Percentiles rank a stretch among this genome's conserved stretches.
phyloP scores from a whole-genome alignment of 2,329 filamentous ascomycete genomes.

The Pestalotiopsis sp. region DNA sequence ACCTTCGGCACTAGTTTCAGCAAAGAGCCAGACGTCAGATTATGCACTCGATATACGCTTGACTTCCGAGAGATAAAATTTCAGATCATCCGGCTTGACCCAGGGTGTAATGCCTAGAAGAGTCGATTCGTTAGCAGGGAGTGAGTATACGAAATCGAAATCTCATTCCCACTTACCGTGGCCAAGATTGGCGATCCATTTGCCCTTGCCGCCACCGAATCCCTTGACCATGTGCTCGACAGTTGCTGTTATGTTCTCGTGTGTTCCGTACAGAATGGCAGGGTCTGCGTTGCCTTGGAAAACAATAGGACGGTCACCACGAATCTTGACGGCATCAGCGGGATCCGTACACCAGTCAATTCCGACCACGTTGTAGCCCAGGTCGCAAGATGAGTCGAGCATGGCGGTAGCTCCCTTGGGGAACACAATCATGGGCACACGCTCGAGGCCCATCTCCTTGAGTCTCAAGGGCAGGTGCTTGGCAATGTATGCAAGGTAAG shows the following conservation, averaged over 20 bases:
- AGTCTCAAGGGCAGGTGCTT: constrained; percentile 75
- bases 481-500: constrained; percentile 83
- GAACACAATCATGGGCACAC: constrained; percentile 96
- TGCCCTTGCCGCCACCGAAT: constrained; percentile 74
- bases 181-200: constrained; percentile 96
- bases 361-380: constrained; percentile 91
- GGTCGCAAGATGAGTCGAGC: constrained; percentile 80
- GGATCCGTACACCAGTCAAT: constrained; percentile 95
- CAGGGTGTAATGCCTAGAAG: constrained; percentile 81
- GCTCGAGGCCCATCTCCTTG: constrained; percentile 71
- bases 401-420: constrained; percentile 98
- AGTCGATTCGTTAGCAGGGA: neutral
- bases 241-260: constrained; percentile 75
- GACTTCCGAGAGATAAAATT: constrained; percentile 91
- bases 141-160: neutral
- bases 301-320: constrained; percentile 71
- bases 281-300: constrained; percentile 97
- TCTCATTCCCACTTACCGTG: constrained; percentile 66
- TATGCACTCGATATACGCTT: constrained; percentile 55
- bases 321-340: constrained; percentile 76
- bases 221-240: constrained; percentile 87
- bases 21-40: neutral
- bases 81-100: constrained; percentile 90
- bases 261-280: constrained; percentile 84
- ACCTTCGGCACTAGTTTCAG: too few relatives aligned